Percentiles rank a stretch among this genome's conserved stretches.
Conservation (phyloP, 371 early-diverging fungal species). For the Rhizomucor miehei region DNA sequence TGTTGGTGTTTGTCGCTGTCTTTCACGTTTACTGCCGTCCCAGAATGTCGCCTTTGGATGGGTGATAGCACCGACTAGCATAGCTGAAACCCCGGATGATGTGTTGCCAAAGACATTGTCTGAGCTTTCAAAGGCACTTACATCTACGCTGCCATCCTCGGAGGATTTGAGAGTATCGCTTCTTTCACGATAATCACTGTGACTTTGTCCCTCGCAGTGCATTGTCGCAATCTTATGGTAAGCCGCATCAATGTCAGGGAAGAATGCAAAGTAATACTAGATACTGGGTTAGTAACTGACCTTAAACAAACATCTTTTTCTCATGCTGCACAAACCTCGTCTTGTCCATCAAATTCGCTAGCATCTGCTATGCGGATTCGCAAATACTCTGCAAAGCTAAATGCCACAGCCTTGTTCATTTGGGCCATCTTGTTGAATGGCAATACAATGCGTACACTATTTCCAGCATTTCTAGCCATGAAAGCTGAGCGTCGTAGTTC, state of each 20-base stretch:
- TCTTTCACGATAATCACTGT: neutral
- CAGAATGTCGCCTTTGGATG: slow-evolving; percentile 1
- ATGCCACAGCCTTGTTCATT: slow-evolving; percentile 49
- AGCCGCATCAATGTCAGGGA: slow-evolving; percentile 39
- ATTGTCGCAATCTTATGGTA: slow-evolving; percentile 20
- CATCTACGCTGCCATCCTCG: slow-evolving; percentile 6
- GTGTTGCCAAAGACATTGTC: slow-evolving; percentile 10
- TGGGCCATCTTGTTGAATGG: slow-evolving; percentile 50
- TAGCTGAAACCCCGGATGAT: slow-evolving; percentile 14
- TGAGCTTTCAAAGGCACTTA: neutral
- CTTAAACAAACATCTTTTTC: neutral
- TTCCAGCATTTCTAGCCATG: slow-evolving; percentile 57
- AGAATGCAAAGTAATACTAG: slow-evolving; percentile 71
- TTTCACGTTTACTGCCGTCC: neutral
- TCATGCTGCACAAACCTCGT: slow-evolving; percentile 48
- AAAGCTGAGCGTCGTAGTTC: slow-evolving; percentile 60
- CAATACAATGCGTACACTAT: slow-evolving; percentile 59
- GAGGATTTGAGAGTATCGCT: neutral
- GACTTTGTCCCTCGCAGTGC: neutral
- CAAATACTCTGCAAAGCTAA: slow-evolving; percentile 56
- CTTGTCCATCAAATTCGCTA: slow-evolving; percentile 37
- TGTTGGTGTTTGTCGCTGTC: neutral
- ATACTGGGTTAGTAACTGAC: neutral
- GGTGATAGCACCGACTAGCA: slow-evolving; percentile 10
- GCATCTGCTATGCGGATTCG: slow-evolving; percentile 49